A percentile compares a stretch with the other conserved stretches of the same genome.
Conservation (phyloP, 495 filamentous ascomycete genomes). For the Amniculicola lignicola region DNA sequence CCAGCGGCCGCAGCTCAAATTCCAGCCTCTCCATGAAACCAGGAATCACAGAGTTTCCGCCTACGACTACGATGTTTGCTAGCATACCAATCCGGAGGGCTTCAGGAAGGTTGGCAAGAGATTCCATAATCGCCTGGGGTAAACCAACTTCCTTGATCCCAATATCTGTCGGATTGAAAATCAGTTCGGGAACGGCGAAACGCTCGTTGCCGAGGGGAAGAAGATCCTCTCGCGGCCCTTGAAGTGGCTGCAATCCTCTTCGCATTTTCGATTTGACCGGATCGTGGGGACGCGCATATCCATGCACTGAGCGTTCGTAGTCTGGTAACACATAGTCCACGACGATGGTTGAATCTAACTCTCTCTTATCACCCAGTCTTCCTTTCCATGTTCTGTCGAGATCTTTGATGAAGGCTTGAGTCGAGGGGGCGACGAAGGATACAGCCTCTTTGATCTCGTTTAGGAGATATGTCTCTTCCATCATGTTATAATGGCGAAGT, state of each 20-base stretch:
- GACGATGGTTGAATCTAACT: constrained; percentile 58
- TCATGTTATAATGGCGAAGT: constrained; percentile 87
- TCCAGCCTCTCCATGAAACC: constrained; percentile 82
- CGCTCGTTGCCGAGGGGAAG: constrained; percentile 87
- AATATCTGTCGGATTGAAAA: constrained; percentile 84
- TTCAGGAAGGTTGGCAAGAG: constrained; percentile 68
- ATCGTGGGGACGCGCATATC: constrained; percentile 74
- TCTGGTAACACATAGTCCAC: constrained; percentile 93
- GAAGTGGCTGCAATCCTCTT: constrained; percentile 47
- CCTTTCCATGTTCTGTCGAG: constrained; percentile 83
- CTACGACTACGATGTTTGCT: constrained; percentile 84
- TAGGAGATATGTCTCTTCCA: constrained; percentile 86
- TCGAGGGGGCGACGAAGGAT: constrained; percentile 69
- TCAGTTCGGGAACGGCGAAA: constrained; percentile 83
- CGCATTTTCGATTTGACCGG: constrained; percentile 60
- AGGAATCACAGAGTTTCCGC: constrained; percentile 74
- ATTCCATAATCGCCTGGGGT: constrained; percentile 75
- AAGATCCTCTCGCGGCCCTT: constrained; percentile 69
- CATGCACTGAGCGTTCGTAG: constrained; percentile 71
- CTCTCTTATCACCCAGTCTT: constrained; percentile 52
- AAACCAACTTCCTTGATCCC: constrained; percentile 83
- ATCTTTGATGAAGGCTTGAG: constrained; percentile 65
- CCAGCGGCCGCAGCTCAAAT: constrained; percentile 68
- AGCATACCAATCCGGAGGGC: constrained; percentile 75
- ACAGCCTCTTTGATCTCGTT: constrained; percentile 92